Conservation (phyloP, 2,329 filamentous ascomycete genomes). For the Cladophialophora psammophila region DNA sequence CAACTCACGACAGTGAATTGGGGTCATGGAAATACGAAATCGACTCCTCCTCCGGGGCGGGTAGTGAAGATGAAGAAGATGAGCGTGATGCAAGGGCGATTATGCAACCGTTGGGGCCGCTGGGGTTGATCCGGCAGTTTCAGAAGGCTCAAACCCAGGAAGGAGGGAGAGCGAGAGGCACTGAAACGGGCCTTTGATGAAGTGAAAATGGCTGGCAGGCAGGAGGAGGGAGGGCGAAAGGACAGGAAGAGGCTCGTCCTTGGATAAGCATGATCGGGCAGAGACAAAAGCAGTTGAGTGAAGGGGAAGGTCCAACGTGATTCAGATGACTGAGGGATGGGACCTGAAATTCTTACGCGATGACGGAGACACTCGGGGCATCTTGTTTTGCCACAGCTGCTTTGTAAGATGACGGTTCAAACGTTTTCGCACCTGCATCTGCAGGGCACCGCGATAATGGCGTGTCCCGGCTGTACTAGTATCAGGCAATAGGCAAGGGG, state of each 20-base stretch:
- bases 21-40: conserved; percentile 52
- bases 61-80: conserved; percentile 57
- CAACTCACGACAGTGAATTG: conserved; percentile 28
- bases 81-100: conserved; percentile 50
- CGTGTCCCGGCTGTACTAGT: neutral
- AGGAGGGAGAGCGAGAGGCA: conserved; percentile 16
- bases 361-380: neutral
- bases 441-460: neutral
- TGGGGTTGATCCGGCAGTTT: conserved; percentile 72
- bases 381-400: neutral
- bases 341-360: neutral
- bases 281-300: neutral
- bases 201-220: too few relatives aligned
- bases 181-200: neutral
- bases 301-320: neutral
- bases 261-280: neutral
- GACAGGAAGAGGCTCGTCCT: neutral
- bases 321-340: neutral
- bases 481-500: neutral
- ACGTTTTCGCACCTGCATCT: neutral
- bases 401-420: neutral
- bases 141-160: conserved; percentile 62
- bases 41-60: conserved; percentile 46
- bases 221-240: neutral
- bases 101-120: conserved; percentile 61